Evolutionary conservation across 345 rosid species (phyloP), one percentile per base, ranked within the genome.

Genomic region (Streptanthus diversifolius): DNA sequence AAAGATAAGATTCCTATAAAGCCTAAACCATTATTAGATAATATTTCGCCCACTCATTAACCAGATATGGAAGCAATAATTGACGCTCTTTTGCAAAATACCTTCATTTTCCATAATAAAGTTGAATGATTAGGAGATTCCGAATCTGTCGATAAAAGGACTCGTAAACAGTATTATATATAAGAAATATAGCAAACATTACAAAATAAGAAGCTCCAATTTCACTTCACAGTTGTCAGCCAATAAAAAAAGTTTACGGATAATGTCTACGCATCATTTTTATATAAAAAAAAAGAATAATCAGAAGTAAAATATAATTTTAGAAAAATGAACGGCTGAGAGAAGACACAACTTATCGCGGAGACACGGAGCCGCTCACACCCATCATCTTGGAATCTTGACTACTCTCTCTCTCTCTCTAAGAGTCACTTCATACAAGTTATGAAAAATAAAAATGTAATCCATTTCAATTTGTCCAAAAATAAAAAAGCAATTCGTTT

Each of bases 321-420:
- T 8, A 0, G n/a, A 10, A 11, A 69, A 47, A 62, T 49, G 81
- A 88, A 85, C 85, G 98, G 96, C 54, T 82, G 84, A 83, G 89
- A 82, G 87, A 49, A 62, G 44, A 65, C 68, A 82, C 68, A 79
- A 77, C 85, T 86, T 83, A 79, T 56, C 84, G 98, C 98, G 97
- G 96, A 87, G 83, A 93, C 90, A 85, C 92, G 96, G 89, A 91
- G 88, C 95, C 95, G 98, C 86, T 82, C 56, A 41, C 74, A 81
- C 91, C 96, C 89, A 89, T 66, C 77, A 74, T 84, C 75, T 87
- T 85, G 96, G 98, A 89, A 88, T 93, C 85, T 75, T 57, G 69
- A 67, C 79, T 55, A 57, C 73, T 11, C 36, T 58, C 44, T 51
- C n/a, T n/a, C n/a, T 58, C 44, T 51, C 54, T 58, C 53, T 43